A percentile compares a stretch with the other conserved stretches of the same genome.
These are phyloP conservation scores for Penicillium riverlandense DNA, from an alignment of 495 filamentous ascomycete species.

Conservation along the genomic window DNA sequence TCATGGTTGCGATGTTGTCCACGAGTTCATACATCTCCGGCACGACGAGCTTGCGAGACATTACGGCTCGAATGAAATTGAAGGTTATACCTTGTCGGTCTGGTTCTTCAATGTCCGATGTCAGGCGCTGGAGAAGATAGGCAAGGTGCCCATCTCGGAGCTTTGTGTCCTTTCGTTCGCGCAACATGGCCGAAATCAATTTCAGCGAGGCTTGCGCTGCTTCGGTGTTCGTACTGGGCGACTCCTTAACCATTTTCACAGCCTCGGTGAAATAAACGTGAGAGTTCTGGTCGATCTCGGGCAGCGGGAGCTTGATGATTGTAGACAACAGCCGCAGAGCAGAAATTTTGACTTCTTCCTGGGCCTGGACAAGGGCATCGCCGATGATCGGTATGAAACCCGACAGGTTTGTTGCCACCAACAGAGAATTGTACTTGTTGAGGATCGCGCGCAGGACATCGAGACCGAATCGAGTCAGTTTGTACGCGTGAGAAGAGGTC, in stretches of 20 bases:
- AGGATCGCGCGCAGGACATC: constrained; percentile 76
- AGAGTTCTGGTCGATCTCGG: constrained; percentile 58
- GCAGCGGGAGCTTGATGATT: constrained; percentile 76
- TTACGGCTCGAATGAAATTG: constrained; percentile 81
- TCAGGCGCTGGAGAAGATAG: constrained; percentile 73
- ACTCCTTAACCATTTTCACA: constrained; percentile 69
- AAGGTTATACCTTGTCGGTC: constrained; percentile 86
- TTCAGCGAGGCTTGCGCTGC: constrained; percentile 81
- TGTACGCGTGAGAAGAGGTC: constrained; percentile 71
- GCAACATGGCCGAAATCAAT: constrained; percentile 73
- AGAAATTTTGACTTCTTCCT: constrained; percentile 86
- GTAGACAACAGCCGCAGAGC: constrained; percentile 76
- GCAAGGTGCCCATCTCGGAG: constrained; percentile 78
- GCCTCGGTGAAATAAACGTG: constrained; percentile 76
- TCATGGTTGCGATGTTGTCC: constrained; percentile 81
- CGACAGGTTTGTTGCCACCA: constrained; percentile 67
- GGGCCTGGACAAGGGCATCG: constrained; percentile 69
- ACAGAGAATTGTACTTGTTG: constrained; percentile 71
- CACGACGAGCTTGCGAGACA: constrained; percentile 77
- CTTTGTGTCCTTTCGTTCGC: constrained; percentile 65
- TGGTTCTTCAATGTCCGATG: constrained; percentile 87
- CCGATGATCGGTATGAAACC: constrained; percentile 86
- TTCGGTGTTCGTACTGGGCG: constrained; percentile 70
- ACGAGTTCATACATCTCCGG: constrained; percentile 84
- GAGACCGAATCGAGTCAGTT: constrained; percentile 77